Percentiles rank a stretch among this genome's conserved stretches.
Conservation (phyloP, 164 flowering plant genomes). For the Cinnamomum micranthum region DNA sequence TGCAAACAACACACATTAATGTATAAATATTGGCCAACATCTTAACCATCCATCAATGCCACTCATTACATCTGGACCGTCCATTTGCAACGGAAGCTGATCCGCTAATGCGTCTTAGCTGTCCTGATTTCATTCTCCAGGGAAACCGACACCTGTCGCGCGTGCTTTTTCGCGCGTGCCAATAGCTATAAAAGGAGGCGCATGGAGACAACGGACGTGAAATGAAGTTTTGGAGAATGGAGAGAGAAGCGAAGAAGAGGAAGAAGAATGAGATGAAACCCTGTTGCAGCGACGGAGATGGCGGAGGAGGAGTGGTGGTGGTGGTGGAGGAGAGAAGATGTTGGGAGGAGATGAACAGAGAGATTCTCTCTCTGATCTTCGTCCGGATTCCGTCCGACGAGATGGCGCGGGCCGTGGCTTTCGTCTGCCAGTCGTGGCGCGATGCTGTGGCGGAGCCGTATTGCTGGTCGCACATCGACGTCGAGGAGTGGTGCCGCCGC, state of each 20-base stretch:
- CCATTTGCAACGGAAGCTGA: too few species aligned
- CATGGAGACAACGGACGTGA: background rate
- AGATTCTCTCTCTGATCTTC: slow-evolving; percentile 67
- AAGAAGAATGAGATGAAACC: background rate
- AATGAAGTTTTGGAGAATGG: background rate
- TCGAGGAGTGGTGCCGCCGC: slow-evolving; percentile 61
- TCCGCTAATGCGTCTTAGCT: too few species aligned
- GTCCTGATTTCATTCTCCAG: too few species aligned
- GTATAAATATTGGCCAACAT: too few species aligned
- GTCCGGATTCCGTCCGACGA: slow-evolving; percentile 54
- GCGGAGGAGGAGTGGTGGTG: background rate
- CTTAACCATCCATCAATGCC: background rate
- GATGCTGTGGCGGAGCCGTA: slow-evolving; percentile 64
- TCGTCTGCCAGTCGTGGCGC: slow-evolving; percentile 80
- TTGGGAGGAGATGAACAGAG: slow-evolving; percentile 76
- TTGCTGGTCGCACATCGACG: slow-evolving; percentile 89
- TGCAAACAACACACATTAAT: too few species aligned
- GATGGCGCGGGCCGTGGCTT: slow-evolving; percentile 55
- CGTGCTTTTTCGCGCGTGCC: background rate
- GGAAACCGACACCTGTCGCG: background rate
- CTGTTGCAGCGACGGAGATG: background rate
- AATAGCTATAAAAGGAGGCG: background rate
- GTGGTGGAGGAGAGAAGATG: slow-evolving; percentile 23
- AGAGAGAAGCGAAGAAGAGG: background rate
- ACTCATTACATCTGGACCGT: background rate